Percentiles rank a stretch among this genome's conserved stretches.
These are phyloP conservation scores for Hypoxylon rickii DNA, from an alignment of 495 filamentous ascomycete genomes.

Conservation along the genomic window DNA sequence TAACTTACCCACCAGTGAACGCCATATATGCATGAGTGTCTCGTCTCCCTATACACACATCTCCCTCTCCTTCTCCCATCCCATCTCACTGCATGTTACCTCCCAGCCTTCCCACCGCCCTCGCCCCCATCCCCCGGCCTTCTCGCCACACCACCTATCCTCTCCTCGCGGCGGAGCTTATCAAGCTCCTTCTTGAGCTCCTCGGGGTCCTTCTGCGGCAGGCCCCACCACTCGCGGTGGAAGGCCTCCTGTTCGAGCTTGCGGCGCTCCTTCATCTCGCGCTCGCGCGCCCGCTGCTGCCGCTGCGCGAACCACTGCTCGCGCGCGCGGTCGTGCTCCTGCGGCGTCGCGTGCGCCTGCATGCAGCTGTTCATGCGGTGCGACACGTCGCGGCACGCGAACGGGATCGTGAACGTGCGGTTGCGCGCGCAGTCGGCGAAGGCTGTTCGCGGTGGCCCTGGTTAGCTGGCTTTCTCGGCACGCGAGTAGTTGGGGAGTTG, in stretches of 20 bases:
- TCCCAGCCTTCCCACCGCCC: constrained; percentile 1
- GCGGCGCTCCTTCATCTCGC: constrained; percentile 62
- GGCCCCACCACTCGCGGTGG: constrained; percentile 63
- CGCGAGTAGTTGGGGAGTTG: not conserved
- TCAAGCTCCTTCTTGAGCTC: constrained; percentile 42
- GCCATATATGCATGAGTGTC: no score
- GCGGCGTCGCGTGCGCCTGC: constrained; percentile 78
- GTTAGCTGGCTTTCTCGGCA: constrained; percentile 2
- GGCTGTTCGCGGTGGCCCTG: constrained; percentile 43
- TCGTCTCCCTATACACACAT: constrained; percentile 6
- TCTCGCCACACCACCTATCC: constrained; percentile 42
- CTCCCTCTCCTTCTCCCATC: constrained; percentile 1
- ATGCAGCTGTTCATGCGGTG: constrained; percentile 93
- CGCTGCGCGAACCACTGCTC: constrained; percentile 89
- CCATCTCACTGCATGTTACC: not conserved
- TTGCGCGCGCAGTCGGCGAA: constrained; percentile 88
- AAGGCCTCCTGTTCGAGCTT: constrained; percentile 62
- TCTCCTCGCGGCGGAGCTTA: constrained; percentile 44
- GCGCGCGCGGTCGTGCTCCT: constrained; percentile 83
- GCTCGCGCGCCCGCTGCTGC: constrained; percentile 65
- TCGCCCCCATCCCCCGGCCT: constrained; percentile 10
- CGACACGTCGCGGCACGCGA: constrained; percentile 77
- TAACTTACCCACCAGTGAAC: no score
- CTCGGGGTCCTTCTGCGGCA: constrained; percentile 55
- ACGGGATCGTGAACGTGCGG: constrained; percentile 83